phyloP scores from a whole-genome alignment of 2,329 filamentous ascomycete genomes.

The Fusarium clavum region DNA sequence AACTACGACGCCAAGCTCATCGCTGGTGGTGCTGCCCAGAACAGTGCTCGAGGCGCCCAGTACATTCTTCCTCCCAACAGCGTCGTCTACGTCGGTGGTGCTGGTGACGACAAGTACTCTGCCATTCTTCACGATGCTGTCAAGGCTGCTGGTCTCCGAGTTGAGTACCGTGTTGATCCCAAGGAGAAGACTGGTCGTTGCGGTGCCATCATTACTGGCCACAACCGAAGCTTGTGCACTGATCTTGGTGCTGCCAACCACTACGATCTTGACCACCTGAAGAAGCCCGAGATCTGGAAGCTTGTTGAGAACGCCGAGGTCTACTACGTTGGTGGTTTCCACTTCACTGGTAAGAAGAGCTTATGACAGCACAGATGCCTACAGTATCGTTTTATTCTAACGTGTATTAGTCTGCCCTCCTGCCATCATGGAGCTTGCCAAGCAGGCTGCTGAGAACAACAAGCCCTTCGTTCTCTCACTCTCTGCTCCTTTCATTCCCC shows the following conservation, averaged over 20 bases:
- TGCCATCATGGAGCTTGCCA: slow-evolving; percentile 88
- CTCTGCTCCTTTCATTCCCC: slow-evolving; percentile 93
- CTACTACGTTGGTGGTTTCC: slow-evolving; percentile 96
- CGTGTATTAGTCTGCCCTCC: slow-evolving; percentile 77
- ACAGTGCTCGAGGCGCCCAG: slow-evolving; percentile 95
- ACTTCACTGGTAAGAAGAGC: slow-evolving; percentile 75
- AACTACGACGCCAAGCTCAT: slow-evolving; percentile 95
- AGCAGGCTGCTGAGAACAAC: slow-evolving; percentile 89
- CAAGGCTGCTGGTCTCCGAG: slow-evolving; percentile 86
- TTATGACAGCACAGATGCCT: not conserved
- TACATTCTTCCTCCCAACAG: slow-evolving; percentile 93
- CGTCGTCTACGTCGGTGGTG: slow-evolving; percentile 92
- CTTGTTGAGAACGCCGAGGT: slow-evolving; percentile 88
- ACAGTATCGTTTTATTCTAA: slow-evolving; percentile 18
- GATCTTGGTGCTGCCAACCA: slow-evolving; percentile 96
- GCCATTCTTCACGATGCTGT: slow-evolving; percentile 88
- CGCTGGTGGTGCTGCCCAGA: slow-evolving; percentile 95
- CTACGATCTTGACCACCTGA: slow-evolving; percentile 94
- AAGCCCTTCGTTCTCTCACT: slow-evolving; percentile 94
- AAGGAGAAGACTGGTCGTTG: slow-evolving; percentile 89
- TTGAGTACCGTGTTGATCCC: slow-evolving; percentile 94
- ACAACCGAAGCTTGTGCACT: slow-evolving; percentile 94
- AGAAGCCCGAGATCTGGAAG: slow-evolving; percentile 90
- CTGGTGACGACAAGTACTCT: slow-evolving; percentile 95
- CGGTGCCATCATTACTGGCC: slow-evolving; percentile 95